Evolutionary conservation across 805 yeast species (phyloP).

Genomic region (Ogataea zsoltii): DNA sequence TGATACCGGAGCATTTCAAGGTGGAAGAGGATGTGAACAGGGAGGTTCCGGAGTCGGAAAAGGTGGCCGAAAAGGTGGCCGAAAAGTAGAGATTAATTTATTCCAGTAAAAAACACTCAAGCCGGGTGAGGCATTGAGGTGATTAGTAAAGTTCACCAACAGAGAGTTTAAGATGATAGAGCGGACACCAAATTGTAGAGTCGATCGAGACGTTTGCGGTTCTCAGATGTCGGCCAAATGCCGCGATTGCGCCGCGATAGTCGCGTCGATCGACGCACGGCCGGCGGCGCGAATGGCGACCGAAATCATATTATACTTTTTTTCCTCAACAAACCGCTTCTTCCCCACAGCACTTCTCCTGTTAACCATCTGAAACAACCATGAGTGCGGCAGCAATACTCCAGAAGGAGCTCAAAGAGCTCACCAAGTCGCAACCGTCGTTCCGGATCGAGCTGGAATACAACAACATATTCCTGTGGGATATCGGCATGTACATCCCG

Average conservation of each 20-base stretch:
- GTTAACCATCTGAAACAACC: background rate
- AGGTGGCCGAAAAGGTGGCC: background rate
- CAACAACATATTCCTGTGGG: conserved; percentile 66
- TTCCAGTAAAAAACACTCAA: conserved; percentile 1
- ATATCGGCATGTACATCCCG: conserved; percentile 88
- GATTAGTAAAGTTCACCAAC: too few species aligned
- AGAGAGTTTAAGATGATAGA: too few species aligned
- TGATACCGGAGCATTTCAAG: conserved; percentile 25
- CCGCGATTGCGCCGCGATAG: background rate
- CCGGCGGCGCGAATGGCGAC: background rate
- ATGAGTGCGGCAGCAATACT: conserved; percentile 32
- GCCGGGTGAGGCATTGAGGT: too few species aligned
- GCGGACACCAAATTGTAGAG: too few species aligned
- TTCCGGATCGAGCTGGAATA: conserved; percentile 44
- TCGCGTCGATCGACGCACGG: conserved; percentile 12
- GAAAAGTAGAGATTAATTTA: conserved; percentile 8
- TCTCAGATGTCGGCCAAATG: too few species aligned
- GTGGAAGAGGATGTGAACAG: background rate
- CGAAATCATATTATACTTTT: background rate
- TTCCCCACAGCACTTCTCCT: too few species aligned
- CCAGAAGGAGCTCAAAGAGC: conserved; percentile 39
- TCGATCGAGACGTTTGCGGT: too few species aligned
- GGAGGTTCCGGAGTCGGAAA: too few species aligned
- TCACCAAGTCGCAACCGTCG: conserved; percentile 34
- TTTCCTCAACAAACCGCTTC: background rate